These are phyloP conservation scores for Paramarasmius palmivorus DNA, from an alignment of 1,284 basidiomycete genomes.

Conservation along the genomic window DNA sequence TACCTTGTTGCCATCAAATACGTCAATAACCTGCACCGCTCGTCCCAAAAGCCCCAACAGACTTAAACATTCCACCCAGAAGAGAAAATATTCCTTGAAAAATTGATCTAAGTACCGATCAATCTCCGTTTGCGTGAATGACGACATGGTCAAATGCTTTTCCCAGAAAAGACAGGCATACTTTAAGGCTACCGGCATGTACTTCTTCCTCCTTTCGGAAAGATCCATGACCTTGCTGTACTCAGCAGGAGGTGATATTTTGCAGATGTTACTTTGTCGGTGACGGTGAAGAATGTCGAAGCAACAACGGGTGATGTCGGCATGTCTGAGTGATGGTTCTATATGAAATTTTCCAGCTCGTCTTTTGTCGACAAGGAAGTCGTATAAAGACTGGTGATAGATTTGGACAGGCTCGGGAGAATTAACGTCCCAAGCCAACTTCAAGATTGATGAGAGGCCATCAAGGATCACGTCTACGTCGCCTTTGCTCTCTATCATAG, in stretches of 20 bases:
- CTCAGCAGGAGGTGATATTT: not conserved
- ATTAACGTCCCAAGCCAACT: not conserved
- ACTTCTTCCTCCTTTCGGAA: not conserved
- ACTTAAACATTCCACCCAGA: not conserved
- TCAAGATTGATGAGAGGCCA: not conserved
- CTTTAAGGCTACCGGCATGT: not conserved
- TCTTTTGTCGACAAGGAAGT: not conserved
- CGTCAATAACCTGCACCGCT: not conserved
- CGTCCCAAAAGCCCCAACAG: not conserved
- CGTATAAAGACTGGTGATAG: not conserved
- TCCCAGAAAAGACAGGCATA: not conserved
- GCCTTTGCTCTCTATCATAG: not conserved
- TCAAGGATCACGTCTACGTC: not conserved
- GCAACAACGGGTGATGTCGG: not conserved
- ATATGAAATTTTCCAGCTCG: not conserved
- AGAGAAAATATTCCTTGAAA: not conserved
- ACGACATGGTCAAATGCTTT: not conserved
- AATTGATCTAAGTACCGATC: not conserved
- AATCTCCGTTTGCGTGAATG: not conserved
- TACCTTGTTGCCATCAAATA: not conserved
- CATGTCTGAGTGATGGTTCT: not conserved
- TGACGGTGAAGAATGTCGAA: not conserved
- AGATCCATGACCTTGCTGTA: not conserved
- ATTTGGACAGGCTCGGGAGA: not conserved
- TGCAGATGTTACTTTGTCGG: not conserved